A percentile compares a stretch with the other conserved stretches of the same genome.
phyloP scores from a whole-genome alignment of 2,329 filamentous ascomycete species.

The Fusarium sp. region DNA sequence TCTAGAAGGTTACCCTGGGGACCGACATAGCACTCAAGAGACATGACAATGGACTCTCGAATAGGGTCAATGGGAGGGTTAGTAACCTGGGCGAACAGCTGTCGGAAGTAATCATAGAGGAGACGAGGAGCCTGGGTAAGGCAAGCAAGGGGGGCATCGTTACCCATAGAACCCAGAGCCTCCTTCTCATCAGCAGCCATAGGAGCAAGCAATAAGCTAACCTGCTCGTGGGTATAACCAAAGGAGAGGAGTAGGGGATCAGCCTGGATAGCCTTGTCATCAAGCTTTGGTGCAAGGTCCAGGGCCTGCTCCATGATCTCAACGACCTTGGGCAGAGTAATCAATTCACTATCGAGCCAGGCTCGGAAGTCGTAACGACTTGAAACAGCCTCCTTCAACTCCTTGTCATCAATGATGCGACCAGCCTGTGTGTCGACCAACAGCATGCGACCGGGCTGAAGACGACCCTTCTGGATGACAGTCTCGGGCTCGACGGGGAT shows the following conservation, averaged over 20 bases:
- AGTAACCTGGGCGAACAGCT: slow-evolving; percentile 97
- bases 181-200: slow-evolving; percentile 99
- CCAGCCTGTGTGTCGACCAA: slow-evolving; percentile 91
- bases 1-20: slow-evolving; percentile 95
- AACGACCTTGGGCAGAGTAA: slow-evolving; percentile 83
- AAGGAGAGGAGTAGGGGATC: slow-evolving; percentile 88
- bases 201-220: slow-evolving; percentile 89
- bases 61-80: slow-evolving; percentile 98
- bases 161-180: slow-evolving; percentile 96
- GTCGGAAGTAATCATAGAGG: slow-evolving; percentile 96
- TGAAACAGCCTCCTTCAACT: slow-evolving; percentile 91
- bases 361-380: slow-evolving; percentile 86
- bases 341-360: slow-evolving; percentile 88
- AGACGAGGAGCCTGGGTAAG: slow-evolving; percentile 90
- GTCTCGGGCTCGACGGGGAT: slow-evolving; percentile 91
- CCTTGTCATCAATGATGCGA: slow-evolving; percentile 92
- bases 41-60: slow-evolving; percentile 98
- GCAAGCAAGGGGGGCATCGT: slow-evolving; percentile 93
- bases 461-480: slow-evolving; percentile 90
- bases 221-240: slow-evolving; percentile 95
- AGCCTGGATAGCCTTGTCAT: slow-evolving; percentile 80
- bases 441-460: slow-evolving; percentile 96
- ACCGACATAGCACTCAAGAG: slow-evolving; percentile 93
- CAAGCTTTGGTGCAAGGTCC: slow-evolving; percentile 76
- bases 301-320: slow-evolving; percentile 70